A percentile compares a stretch with the other conserved stretches of the same genome.
Conservation (phyloP, 148 eudicot genomes). For the Rhododendron ovatum region DNA sequence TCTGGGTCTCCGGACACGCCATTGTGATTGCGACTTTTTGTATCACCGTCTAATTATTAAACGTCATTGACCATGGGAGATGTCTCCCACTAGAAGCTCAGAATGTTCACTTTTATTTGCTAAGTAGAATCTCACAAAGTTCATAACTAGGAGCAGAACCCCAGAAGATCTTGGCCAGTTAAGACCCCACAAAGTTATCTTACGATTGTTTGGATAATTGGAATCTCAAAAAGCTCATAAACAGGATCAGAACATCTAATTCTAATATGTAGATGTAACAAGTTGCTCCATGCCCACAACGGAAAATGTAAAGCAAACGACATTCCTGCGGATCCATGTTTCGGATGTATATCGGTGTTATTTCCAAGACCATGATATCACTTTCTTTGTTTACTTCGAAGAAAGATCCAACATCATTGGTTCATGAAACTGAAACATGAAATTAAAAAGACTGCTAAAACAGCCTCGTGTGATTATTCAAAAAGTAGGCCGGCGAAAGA, state of each 20-base stretch:
- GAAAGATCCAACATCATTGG: slow-evolving; percentile 1
- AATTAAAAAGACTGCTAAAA: background rate
- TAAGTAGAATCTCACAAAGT: background rate
- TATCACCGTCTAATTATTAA: background rate
- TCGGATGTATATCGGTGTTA: background rate
- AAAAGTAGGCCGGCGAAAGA: slow-evolving; percentile 8
- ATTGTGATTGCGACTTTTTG: background rate
- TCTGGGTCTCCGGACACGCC: background rate
- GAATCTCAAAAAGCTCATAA: background rate
- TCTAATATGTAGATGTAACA: background rate
- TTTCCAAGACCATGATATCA: background rate
- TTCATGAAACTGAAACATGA: background rate
- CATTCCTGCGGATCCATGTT: background rate
- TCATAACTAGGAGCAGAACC: background rate
- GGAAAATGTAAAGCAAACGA: background rate
- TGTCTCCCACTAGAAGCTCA: background rate
- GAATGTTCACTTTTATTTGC: background rate
- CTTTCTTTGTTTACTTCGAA: background rate
- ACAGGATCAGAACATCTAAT: slow-evolving; percentile 1
- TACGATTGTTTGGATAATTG: background rate
- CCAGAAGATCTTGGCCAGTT: background rate
- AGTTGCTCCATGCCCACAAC: background rate
- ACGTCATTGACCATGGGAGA: background rate
- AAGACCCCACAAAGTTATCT: background rate
- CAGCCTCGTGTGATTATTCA: background rate